Base-by-base conservation (phyloP, 2,329 filamentous ascomycete genomes). In the Epichloe gansuensis region DNA sequence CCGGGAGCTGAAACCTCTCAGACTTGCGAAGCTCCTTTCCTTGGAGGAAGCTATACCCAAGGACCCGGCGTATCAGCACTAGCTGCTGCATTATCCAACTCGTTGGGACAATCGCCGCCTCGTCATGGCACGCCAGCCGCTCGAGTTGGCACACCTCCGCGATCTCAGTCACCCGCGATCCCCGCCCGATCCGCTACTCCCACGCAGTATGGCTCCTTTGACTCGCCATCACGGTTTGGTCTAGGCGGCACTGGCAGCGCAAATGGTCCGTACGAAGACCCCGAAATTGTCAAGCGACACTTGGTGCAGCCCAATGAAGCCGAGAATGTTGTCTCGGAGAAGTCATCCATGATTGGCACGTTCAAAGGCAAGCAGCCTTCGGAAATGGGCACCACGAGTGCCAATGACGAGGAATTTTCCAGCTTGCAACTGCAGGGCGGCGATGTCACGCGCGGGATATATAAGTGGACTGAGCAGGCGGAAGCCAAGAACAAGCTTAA, bases 391-490 rank as follows among this genome's bases (percentile, higher is more conserved):
- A 56, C 64, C 39, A 57, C 61, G 0, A 68, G 68, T n/a, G 62
- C 61, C 59, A 77, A 81, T 55, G 81, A 84, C 5, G 87, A 93
- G 54, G 88, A 95, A 62, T 98, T 98, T 66, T 96, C 90, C 34
- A 97, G 93, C 68, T 69, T 98, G 65, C 84, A 84, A 64, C 73
- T 98, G 46, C 94, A 97, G 65, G 93, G 93, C 54, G 93, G 93
- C 57, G 93, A 98, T 65, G 85, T 96, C 53, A 96, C 91, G 25
- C 78, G 93, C 55, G 88, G 91, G 51, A 95, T 98, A 60, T 98
- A 98, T 73, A 85, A 88, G 60, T 98, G 94, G 88, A 89, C 89
- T 5, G 89, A 97, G 66, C 87, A 94, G 65, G 86, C 86, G 49
- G 84, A 94, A 63, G 74, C 81, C 46, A 80, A 83, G 58, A 77